phyloP scores from a whole-genome alignment of 1,284 basidiomycete species.

The Apiotrichum mycotoxinovorans region DNA sequence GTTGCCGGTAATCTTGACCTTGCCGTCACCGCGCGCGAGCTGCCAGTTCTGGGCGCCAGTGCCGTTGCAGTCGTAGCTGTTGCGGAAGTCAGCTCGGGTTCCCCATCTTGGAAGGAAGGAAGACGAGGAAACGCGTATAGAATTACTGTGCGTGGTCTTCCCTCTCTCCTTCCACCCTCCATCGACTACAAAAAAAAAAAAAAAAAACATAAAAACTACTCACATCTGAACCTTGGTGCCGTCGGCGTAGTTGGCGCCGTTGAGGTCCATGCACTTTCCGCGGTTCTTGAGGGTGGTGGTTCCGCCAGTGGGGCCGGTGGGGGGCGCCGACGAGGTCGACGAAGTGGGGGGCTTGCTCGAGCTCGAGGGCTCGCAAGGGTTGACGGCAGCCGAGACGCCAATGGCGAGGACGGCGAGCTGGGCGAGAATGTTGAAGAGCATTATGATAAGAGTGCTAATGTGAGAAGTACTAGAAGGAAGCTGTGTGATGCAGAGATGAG shows the following conservation, averaged over 20 bases:
- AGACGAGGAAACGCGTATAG: too few species aligned
- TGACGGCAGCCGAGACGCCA: constrained; percentile 1
- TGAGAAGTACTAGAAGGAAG: not conserved
- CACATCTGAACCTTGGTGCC: constrained; percentile 16
- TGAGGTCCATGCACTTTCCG: constrained; percentile 23
- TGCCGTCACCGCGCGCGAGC: constrained; percentile 4
- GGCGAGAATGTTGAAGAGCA: constrained; percentile 12
- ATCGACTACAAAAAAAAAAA: not conserved
- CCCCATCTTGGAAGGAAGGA: not conserved
- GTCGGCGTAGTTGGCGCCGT: constrained; percentile 4
- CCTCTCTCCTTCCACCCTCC: too few species aligned
- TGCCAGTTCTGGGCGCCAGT: constrained; percentile 15
- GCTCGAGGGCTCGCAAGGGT: constrained; percentile 13
- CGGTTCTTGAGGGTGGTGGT: constrained; percentile 29
- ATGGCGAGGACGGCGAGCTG: constrained; percentile 15
- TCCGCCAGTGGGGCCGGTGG: not conserved
- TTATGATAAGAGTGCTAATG: constrained; percentile 3
- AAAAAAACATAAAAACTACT: not conserved
- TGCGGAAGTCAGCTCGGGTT: not conserved
- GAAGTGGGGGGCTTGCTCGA: constrained; percentile 11
- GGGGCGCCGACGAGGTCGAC: not conserved
- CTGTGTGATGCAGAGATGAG: too few species aligned
- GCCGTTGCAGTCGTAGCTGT: constrained; percentile 23
- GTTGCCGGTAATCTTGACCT: constrained; percentile 23
- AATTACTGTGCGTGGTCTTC: too few species aligned